These are phyloP conservation scores for Plicaturopsis crispa DNA, from an alignment of 768 basidiomycete species.

Conservation along the genomic window DNA sequence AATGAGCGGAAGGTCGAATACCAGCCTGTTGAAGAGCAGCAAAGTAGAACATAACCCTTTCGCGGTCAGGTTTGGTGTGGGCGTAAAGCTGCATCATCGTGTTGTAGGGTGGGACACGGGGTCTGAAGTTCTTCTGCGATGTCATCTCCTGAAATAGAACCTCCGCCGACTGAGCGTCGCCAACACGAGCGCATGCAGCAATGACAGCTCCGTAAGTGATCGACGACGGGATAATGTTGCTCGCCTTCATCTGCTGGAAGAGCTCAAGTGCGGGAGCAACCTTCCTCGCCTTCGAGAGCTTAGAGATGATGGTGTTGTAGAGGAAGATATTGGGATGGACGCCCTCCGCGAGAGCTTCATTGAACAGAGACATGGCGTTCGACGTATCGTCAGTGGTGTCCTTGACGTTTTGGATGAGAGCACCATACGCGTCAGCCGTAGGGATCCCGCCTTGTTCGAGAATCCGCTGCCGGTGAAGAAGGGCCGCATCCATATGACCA, in stretches of 20 bases:
- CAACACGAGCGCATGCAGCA: slow-evolving; percentile 88
- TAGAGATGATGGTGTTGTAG: slow-evolving; percentile 96
- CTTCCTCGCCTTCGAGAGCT: slow-evolving; percentile 90
- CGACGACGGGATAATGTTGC: slow-evolving; percentile 56
- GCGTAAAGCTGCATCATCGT: slow-evolving; percentile 98
- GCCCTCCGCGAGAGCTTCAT: slow-evolving; percentile 63
- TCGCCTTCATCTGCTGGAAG: slow-evolving; percentile 80
- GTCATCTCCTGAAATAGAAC: slow-evolving; percentile 83
- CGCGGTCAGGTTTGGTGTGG: slow-evolving; percentile 81
- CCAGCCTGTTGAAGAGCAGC: slow-evolving; percentile 49
- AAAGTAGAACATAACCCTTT: slow-evolving; percentile 70
- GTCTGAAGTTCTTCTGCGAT: slow-evolving; percentile 62
- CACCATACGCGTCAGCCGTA: slow-evolving; percentile 86
- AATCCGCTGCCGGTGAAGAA: slow-evolving; percentile 72
- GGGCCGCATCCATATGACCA: slow-evolving; percentile 73
- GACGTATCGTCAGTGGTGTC: slow-evolving; percentile 95
- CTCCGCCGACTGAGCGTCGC: slow-evolving; percentile 78
- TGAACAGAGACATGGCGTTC: slow-evolving; percentile 78
- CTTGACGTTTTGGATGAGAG: slow-evolving; percentile 78
- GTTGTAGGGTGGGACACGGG: slow-evolving; percentile 93
- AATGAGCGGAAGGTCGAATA: slow-evolving; percentile 79
- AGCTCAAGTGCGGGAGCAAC: slow-evolving; percentile 83
- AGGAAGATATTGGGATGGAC: slow-evolving; percentile 80
- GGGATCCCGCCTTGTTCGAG: slow-evolving; percentile 72
- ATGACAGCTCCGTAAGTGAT: slow-evolving; percentile 96